Percentiles rank a stretch among this genome's conserved stretches.
phyloP scores from a whole-genome alignment of 805 yeast genomes.

The Tetrapisispora nanseiensis region DNA sequence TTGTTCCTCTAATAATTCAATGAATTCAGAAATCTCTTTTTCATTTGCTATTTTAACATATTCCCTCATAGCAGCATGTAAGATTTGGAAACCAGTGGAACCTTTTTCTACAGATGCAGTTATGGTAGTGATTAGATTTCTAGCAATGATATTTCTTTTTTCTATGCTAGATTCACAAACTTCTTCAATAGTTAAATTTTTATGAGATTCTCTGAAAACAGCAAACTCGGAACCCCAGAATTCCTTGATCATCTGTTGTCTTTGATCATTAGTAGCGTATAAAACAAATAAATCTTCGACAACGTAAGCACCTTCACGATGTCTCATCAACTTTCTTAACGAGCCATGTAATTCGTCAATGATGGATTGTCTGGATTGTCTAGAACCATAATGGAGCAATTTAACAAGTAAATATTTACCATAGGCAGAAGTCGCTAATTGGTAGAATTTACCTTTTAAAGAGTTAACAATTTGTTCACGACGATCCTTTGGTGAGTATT shows the following conservation, averaged over 20 bases:
- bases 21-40: slow-evolving; percentile 65
- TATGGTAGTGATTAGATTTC: slow-evolving; percentile 72
- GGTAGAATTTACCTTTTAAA: slow-evolving; percentile 67
- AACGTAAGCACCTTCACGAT: slow-evolving; percentile 96
- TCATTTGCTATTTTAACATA: slow-evolving; percentile 59
- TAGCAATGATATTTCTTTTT: slow-evolving; percentile 63
- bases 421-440: slow-evolving; percentile 81
- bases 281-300: slow-evolving; percentile 85
- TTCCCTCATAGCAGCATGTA: slow-evolving; percentile 94
- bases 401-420: slow-evolving; percentile 89
- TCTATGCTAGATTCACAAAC: slow-evolving; percentile 61
- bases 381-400: slow-evolving; percentile 84
- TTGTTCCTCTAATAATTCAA: slow-evolving; percentile 77
- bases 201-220: slow-evolving; percentile 68
- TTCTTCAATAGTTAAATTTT: slow-evolving; percentile 52
- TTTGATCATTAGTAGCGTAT: slow-evolving; percentile 77
- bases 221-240: slow-evolving; percentile 97
- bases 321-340: slow-evolving; percentile 86
- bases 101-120: slow-evolving; percentile 91
- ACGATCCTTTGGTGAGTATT: slow-evolving; percentile 72
- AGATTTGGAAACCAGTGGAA: slow-evolving; percentile 88
- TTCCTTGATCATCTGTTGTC: slow-evolving; percentile 84
- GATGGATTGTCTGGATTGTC: slow-evolving; percentile 63
- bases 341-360: slow-evolving; percentile 84
- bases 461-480: slow-evolving; percentile 59